Percentiles rank a stretch among this genome's conserved stretches.
Evolutionary conservation across 2,329 filamentous ascomycete species (phyloP).

Genomic region (Exophiala sp.): DNA sequence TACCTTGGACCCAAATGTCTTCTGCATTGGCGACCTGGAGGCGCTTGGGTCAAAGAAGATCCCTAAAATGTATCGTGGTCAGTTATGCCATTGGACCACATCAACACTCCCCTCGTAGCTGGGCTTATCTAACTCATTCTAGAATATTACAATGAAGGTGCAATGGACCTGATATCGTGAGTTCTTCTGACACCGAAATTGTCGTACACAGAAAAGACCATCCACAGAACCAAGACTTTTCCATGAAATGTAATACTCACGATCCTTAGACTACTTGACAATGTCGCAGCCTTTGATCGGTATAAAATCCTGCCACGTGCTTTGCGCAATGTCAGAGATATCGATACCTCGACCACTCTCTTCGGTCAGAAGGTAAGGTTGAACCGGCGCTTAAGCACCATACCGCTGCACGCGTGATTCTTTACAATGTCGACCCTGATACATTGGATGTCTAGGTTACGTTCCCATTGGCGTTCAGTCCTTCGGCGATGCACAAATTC

Average conservation of each 20-base stretch:
- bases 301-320: conserved; percentile 42
- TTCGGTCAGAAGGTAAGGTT: conserved; percentile 27
- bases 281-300: neutral
- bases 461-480: conserved; percentile 41
- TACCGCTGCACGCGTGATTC: neutral
- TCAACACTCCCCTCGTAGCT: neutral
- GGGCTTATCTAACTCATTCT: conserved; percentile 4
- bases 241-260: neutral
- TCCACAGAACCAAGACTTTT: neutral
- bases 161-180: conserved; percentile 52
- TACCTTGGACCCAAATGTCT: conserved; percentile 28
- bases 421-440: neutral
- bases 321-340: conserved; percentile 37
- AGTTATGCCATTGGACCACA: neutral
- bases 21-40: conserved; percentile 24
- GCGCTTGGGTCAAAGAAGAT: conserved; percentile 5
- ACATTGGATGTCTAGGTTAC: conserved; percentile 23
- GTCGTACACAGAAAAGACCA: neutral
- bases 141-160: conserved; percentile 59
- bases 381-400: neutral
- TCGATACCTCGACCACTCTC: conserved; percentile 36
- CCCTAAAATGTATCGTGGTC: conserved; percentile 11
- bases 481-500: conserved; percentile 35
- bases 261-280: neutral
- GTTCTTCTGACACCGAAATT: neutral